Conservation (phyloP, 2,329 filamentous ascomycete species). For the Ophiocordyceps australis region DNA sequence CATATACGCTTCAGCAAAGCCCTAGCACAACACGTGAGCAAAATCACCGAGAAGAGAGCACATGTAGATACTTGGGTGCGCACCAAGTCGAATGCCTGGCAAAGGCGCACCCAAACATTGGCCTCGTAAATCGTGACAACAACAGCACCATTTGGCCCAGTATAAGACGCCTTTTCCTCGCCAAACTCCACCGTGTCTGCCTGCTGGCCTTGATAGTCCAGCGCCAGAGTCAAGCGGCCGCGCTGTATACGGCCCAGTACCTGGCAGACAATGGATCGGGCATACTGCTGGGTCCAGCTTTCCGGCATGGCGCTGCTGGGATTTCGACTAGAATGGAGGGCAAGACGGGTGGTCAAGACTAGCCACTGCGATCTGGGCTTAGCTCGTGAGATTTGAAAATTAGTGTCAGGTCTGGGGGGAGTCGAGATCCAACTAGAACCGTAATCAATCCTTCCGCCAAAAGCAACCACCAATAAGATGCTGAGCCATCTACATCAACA, state of each 20-base stretch:
- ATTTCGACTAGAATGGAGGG: too few relatives aligned
- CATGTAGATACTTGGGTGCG: too few relatives aligned
- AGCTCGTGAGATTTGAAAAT: too few relatives aligned
- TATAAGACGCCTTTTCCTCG: neutral
- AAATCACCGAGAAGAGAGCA: neutral
- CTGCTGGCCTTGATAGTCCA: neutral
- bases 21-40: conserved; percentile 1
- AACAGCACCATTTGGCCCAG: neutral
- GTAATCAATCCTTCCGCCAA: too few relatives aligned
- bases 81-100: conserved; percentile 3
- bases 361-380: too few relatives aligned
- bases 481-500: too few relatives aligned
- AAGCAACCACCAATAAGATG: too few relatives aligned
- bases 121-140: conserved; percentile 2
- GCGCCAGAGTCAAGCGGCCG: conserved; percentile 1
- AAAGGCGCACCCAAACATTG: conserved; percentile 3
- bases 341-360: too few relatives aligned
- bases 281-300: conserved; percentile 3
- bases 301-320: conserved; percentile 4
- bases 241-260: conserved; percentile 2
- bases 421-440: too few relatives aligned
- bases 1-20: conserved; percentile 4
- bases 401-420: too few relatives aligned
- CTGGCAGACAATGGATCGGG: conserved; percentile 2
- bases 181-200: neutral